Percentiles rank a stretch among this genome's conserved stretches.
Conservation (phyloP, 176 grass and related monocot species). For the Ananas comosus region DNA sequence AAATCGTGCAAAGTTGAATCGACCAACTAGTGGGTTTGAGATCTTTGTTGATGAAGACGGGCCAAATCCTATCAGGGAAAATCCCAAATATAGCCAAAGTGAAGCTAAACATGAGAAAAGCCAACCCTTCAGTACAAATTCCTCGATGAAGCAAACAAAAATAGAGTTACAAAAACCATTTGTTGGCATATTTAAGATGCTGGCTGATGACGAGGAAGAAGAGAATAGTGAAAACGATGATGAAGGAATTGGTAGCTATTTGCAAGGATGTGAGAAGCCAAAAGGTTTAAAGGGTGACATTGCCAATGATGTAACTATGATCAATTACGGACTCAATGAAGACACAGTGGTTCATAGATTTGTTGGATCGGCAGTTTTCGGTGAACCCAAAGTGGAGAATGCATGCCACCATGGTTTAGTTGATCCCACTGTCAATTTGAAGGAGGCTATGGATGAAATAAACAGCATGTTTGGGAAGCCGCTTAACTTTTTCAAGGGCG, state of each 20-base stretch:
- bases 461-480: slow-evolving; percentile 88
- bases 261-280: slow-evolving; percentile 16
- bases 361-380: slow-evolving; percentile 68
- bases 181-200: slow-evolving; percentile 59
- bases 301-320: slow-evolving; percentile 13
- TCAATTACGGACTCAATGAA: slow-evolving; percentile 39
- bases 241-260: slow-evolving; percentile 8
- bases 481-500: slow-evolving; percentile 43
- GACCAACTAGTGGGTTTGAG: slow-evolving; percentile 48
- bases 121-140: background rate
- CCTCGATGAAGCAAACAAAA: slow-evolving; percentile 14
- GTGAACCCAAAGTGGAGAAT: slow-evolving; percentile 73
- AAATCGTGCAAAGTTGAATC: slow-evolving; percentile 35
- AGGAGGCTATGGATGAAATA: slow-evolving; percentile 90
- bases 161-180: slow-evolving; percentile 39
- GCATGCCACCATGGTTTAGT: slow-evolving; percentile 86
- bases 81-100: slow-evolving; percentile 11
- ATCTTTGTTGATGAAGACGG: slow-evolving; percentile 80
- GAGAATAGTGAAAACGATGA: slow-evolving; percentile 18
- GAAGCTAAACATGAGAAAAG: background rate
- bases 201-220: slow-evolving; percentile 58
- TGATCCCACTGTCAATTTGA: slow-evolving; percentile 78
- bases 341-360: slow-evolving; percentile 71
- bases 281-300: slow-evolving; percentile 11
- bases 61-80: slow-evolving; percentile 15